Percentiles rank a stretch among this genome's conserved stretches.
These are phyloP conservation scores for Populus hybrid DNA, from an alignment of 441 rosid genomes.

Conservation along the genomic window DNA sequence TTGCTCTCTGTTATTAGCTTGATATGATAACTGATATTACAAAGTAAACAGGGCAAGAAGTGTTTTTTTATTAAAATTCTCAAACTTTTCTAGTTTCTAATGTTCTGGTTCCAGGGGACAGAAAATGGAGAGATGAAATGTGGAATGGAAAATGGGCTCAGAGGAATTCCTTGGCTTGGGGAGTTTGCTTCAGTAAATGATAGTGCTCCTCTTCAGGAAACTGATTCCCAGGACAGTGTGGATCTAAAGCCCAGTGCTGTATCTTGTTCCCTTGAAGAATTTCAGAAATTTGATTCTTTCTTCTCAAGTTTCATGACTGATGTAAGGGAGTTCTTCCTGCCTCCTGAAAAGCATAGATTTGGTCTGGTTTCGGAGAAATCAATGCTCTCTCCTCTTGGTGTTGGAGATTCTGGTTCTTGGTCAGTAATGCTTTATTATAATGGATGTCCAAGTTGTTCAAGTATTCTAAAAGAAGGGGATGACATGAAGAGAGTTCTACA, in stretches of 20 bases:
- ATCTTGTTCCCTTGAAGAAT: slow-evolving; percentile 62
- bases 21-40: slow-evolving; percentile 16
- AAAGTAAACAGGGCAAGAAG: background rate
- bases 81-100: slow-evolving; percentile 9
- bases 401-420: slow-evolving; percentile 61
- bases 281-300: slow-evolving; percentile 63
- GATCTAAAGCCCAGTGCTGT: slow-evolving; percentile 28
- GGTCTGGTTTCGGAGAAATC: slow-evolving; percentile 68
- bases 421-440: slow-evolving; percentile 51
- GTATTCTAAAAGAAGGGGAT: slow-evolving; percentile 53
- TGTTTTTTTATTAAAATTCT: slow-evolving; percentile 3
- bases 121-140: slow-evolving; percentile 51
- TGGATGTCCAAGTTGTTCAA: slow-evolving; percentile 81
- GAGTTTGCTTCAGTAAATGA: slow-evolving; percentile 49
- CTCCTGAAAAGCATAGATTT: slow-evolving; percentile 67
- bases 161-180: slow-evolving; percentile 63
- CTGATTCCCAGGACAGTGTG: slow-evolving; percentile 35
- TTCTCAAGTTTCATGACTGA: slow-evolving; percentile 50
- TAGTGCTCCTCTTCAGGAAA: slow-evolving; percentile 35
- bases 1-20: slow-evolving; percentile 30
- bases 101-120: slow-evolving; percentile 38
- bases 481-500: slow-evolving; percentile 49
- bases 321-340: slow-evolving; percentile 66
- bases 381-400: slow-evolving; percentile 52
- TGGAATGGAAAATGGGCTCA: slow-evolving; percentile 43